These are phyloP conservation scores for Guadua angustifolia DNA, from an alignment of 176 grass and related monocot species.

Conservation along the genomic window DNA sequence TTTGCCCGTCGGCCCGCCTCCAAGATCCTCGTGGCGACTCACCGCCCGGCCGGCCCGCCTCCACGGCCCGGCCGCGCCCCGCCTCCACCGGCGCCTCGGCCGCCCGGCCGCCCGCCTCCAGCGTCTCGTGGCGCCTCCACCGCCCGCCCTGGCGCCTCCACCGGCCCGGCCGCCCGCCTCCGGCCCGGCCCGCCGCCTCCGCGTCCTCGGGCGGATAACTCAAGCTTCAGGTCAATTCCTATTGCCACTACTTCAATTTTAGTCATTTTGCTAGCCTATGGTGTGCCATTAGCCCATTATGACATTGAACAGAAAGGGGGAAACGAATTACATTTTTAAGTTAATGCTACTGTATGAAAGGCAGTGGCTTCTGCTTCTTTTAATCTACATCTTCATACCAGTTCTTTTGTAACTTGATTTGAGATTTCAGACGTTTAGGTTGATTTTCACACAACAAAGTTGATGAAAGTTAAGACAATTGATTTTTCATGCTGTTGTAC, in stretches of 20 bases:
- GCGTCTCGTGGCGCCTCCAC: too few relatives aligned
- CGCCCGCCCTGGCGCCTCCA: too few relatives aligned
- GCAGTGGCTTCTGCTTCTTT: background rate
- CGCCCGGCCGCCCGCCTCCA: too few relatives aligned
- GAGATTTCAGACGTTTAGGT: background rate
- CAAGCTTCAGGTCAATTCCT: slow-evolving; percentile 47
- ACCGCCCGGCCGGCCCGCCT: too few relatives aligned
- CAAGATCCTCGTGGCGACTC: too few relatives aligned
- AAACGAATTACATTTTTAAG: background rate
- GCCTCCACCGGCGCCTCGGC: too few relatives aligned
- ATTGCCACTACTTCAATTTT: background rate
- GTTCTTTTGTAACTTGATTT: slow-evolving; percentile 12
- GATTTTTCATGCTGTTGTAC: background rate
- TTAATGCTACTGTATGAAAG: slow-evolving; percentile 11
- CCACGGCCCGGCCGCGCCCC: too few relatives aligned
- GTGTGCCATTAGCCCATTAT: background rate
- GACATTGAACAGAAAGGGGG: background rate
- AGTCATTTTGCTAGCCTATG: slow-evolving; percentile 14
- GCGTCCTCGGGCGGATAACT: too few relatives aligned
- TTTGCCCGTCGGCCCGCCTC: too few relatives aligned
- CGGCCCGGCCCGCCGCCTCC: too few relatives aligned
- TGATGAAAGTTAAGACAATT: background rate
- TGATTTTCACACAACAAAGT: background rate
- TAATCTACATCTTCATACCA: background rate
- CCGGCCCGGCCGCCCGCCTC: too few relatives aligned